These are phyloP conservation scores for Brassica rapa DNA, from an alignment of 345 rosid species.

Conservation along the genomic window DNA sequence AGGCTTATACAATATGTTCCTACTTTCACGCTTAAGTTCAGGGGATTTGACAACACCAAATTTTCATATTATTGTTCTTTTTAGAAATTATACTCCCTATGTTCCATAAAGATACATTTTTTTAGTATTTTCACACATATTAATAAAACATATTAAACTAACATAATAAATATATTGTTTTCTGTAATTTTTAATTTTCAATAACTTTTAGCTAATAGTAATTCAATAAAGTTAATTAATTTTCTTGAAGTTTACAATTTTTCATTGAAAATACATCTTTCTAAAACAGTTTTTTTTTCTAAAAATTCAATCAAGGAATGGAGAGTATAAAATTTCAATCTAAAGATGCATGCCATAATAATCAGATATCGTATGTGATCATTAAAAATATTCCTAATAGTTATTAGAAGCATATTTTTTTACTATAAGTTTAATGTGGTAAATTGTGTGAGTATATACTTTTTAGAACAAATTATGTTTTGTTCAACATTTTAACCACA, in stretches of 20 bases:
- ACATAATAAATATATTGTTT: no score
- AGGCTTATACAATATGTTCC: slow-evolving; percentile 30
- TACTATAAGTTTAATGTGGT: background rate
- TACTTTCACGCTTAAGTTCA: slow-evolving; percentile 36
- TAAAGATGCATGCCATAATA: background rate
- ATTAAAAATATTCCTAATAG: background rate
- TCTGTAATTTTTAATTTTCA: no score
- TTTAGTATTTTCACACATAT: no score
- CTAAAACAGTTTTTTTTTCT: no score
- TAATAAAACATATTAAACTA: no score
- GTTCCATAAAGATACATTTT: no score
- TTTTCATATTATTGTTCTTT: slow-evolving; percentile 8
- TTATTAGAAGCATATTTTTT: background rate
- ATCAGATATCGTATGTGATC: background rate
- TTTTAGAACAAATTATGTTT: background rate
- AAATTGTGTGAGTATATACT: background rate
- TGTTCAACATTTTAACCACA: background rate
- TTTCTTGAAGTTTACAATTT: no score
- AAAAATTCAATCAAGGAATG: no score
- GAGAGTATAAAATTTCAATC: background rate
- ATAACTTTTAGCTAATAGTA: no score
- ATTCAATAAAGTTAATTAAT: no score
- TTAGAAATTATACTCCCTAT: background rate
- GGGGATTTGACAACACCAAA: slow-evolving; percentile 44
- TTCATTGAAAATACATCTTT: no score